Evolutionary conservation across 805 yeast species (phyloP), one percentile per base, ranked within the genome.

Genomic region (Yamadazyma kitorensis): DNA sequence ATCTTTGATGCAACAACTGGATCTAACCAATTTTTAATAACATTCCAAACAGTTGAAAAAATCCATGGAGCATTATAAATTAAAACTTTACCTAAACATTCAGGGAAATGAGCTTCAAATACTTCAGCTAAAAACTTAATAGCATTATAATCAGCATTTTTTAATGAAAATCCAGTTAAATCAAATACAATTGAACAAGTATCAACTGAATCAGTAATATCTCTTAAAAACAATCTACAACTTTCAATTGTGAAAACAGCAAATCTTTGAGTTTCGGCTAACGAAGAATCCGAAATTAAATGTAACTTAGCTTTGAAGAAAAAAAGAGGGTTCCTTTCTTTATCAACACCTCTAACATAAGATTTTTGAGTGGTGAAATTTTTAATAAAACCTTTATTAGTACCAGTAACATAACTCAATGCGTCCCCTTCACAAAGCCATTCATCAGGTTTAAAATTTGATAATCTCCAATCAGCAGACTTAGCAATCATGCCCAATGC

Each of bases 11-110:
- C 95, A 36, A 91, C 97, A 16, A 86, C 96, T 3, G 98, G 98
- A 55, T 93, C 98, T 37, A 91, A 69, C 98, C 97, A 91, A 49
- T 82, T 80, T 59, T 86, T 87, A 49, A 93, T 79, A 47, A 91
- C 77, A 47, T 81, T 83, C 98, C 98, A 93, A 40, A 91, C 86
- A 16, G 96, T 91, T 33, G 85, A 78, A 65, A 93, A 93, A 35
- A 93, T 78, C 98, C 97, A 88, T 17, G 98, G 98, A 0, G 98
- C 97, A 49, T 85, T 84, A 64, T 87, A 95, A 41, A 93, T 83
- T 46, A 87, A 74, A 34, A 93, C 65, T 36, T 76, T 76, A 12
- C 96, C 96, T 40, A 93, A 72, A 25, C 86, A 82, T 61, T 93
- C 98, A 1, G 98, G 98, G 57, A 91, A 93, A 55, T 91, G 96